phyloP scores from a whole-genome alignment of 148 eudicot genomes.

The Amaranthus cruentus region DNA sequence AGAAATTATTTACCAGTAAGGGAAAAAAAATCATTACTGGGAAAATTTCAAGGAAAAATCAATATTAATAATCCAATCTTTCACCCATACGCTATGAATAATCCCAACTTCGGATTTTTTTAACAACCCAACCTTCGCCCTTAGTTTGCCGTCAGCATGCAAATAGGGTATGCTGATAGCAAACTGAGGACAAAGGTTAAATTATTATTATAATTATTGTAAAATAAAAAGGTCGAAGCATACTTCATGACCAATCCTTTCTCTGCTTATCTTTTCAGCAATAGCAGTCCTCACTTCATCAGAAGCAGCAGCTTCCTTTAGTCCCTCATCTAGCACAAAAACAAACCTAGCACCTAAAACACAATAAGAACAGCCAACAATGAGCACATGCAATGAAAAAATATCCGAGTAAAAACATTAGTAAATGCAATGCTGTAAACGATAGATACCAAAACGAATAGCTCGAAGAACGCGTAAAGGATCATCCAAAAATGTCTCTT shows the following conservation, averaged over 20 bases:
- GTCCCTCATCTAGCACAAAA: slow-evolving; percentile 63
- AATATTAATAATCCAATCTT: too few relatives aligned
- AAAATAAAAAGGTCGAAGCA: slow-evolving; percentile 14
- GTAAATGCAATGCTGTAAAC: slow-evolving; percentile 5
- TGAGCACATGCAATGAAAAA: background rate
- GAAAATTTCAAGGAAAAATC: background rate
- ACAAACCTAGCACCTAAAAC: slow-evolving; percentile 74
- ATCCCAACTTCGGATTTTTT: too few relatives aligned
- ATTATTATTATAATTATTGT: too few relatives aligned
- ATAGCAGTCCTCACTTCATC: slow-evolving; percentile 79
- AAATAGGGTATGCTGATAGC: too few relatives aligned
- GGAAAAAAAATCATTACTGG: background rate
- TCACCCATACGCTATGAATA: too few relatives aligned
- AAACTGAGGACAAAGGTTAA: too few relatives aligned
- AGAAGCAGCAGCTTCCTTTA: slow-evolving; percentile 77
- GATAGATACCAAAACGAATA: slow-evolving; percentile 71
- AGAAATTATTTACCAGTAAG: slow-evolving; percentile 20
- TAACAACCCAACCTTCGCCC: too few relatives aligned
- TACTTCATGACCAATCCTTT: slow-evolving; percentile 95
- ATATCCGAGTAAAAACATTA: background rate
- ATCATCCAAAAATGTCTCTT: slow-evolving; percentile 92
- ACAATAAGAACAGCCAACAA: background rate
- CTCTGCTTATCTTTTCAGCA: slow-evolving; percentile 90
- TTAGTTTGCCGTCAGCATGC: too few relatives aligned
- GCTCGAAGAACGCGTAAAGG: slow-evolving; percentile 97